Percentiles rank a stretch among this genome's conserved stretches.
Conservation (phyloP, 768 basidiomycete genomes). For the Imleria badia region DNA sequence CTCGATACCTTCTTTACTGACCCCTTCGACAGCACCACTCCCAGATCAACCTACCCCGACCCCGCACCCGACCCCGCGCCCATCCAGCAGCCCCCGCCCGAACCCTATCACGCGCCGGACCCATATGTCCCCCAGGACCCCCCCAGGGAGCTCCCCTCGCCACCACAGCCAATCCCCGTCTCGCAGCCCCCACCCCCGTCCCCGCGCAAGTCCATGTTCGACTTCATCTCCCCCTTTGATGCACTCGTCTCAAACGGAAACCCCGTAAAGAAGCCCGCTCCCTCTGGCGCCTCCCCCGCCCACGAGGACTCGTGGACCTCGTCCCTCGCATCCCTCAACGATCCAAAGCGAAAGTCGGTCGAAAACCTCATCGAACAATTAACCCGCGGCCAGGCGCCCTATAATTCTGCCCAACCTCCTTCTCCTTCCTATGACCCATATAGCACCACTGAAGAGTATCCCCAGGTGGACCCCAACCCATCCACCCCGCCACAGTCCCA, state of each 20-base stretch:
- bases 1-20: constrained; percentile 33
- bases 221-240: constrained; percentile 83
- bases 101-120: constrained; percentile 45
- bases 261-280: constrained; percentile 58
- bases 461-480: constrained; percentile 39
- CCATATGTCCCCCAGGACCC: constrained; percentile 23
- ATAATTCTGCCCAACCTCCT: constrained; percentile 37
- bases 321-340: constrained; percentile 28
- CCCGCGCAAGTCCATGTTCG: constrained; percentile 80
- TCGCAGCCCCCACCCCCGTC: constrained; percentile 50
- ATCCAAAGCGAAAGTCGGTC: constrained; percentile 79
- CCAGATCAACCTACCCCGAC: constrained; percentile 53
- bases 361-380: constrained; percentile 79
- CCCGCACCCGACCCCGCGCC: constrained; percentile 52
- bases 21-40: constrained; percentile 39
- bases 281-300: constrained; percentile 40
- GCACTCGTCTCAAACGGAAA: constrained; percentile 55
- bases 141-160: constrained; percentile 26
- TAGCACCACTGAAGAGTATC: constrained; percentile 45
- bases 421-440: constrained; percentile 34
- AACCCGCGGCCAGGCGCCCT: constrained; percentile 45
- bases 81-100: constrained; percentile 28
- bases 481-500: constrained; percentile 21
- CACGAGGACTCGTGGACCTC: constrained; percentile 63
- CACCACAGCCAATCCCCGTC: constrained; percentile 21